Base-by-base conservation (phyloP, 768 basidiomycete genomes). In the Calocybe cyanea region DNA sequence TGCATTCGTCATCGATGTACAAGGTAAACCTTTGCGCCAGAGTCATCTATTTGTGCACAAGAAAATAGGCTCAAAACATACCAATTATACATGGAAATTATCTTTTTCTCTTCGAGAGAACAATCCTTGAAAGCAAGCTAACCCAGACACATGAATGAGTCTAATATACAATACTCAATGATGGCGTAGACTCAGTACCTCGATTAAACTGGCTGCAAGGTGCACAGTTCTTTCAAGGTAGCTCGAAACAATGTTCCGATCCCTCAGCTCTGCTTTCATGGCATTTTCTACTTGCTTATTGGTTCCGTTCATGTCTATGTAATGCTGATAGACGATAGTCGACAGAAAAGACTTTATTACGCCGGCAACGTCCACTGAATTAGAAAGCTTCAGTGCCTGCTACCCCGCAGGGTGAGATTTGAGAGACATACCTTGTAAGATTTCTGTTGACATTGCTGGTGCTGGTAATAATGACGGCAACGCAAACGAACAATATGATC, bases 71-170 rank as follows among this genome's bases (percentile, higher is more conserved):
- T 2, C 2, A 19, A 23, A 20, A 0, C 19, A 7, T 46, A 58
- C 59, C 59, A 60, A 14, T 52, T 54, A 44, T 54, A 57, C 7
- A 57, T 15, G 7, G 50, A 53, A 13, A 57, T 42, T 2, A 39
- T 38, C 21, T 43, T 44, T 30, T 58, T 58, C 30, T 52, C 52
- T 20, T 45, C 46, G 7, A 60, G 49, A 3, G 55, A 51, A 33
- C 47, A 51, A 2, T 49, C 45, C 15, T 42, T 41, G 40, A 55
- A 60, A 2, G 43, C 53, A 17, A 55, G 46, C 59, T 60, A 13
- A n/a, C 20, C 11, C 9, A 18, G n/a, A n/a, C n/a, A n/a, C n/a
- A n/a, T n/a, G n/a, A n/a, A n/a, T n/a, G n/a, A n/a, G n/a, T 21
- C 3, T 7, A 4, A 21, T 9, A 28, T n/a, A 17, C 11, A 3